These are phyloP conservation scores for Gossypium schwendimanii DNA, from an alignment of 441 rosid genomes.

Conservation along the genomic window DNA sequence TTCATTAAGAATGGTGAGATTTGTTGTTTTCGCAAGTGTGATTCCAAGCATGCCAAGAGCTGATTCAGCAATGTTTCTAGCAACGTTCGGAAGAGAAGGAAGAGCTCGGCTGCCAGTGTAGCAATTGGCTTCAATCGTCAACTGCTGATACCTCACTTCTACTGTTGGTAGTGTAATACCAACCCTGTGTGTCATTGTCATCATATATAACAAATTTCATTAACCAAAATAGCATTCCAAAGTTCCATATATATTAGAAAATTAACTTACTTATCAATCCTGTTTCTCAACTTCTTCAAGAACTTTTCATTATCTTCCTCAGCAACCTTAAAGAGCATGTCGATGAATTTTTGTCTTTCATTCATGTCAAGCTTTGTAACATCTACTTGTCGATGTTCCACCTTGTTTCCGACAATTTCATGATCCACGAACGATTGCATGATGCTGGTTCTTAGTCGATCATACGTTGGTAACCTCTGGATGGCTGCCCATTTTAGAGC, in stretches of 20 bases:
- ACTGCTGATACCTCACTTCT: conserved; percentile 41
- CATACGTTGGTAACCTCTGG: conserved; percentile 71
- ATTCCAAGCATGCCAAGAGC: conserved; percentile 46
- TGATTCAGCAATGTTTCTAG: conserved; percentile 58
- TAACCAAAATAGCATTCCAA: too few species aligned
- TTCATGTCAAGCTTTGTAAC: conserved; percentile 56
- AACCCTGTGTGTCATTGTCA: conserved; percentile 24
- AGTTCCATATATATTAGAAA: background rate
- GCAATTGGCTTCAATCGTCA: conserved; percentile 41
- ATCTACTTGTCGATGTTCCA: conserved; percentile 43
- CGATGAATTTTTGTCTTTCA: conserved; percentile 55
- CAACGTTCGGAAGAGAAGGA: conserved; percentile 49
- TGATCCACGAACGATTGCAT: conserved; percentile 37
- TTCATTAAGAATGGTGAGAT: conserved; percentile 62
- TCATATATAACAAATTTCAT: too few species aligned
- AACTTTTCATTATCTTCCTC: conserved; percentile 66
- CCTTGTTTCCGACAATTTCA: conserved; percentile 27
- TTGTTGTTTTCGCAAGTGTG: conserved; percentile 41
- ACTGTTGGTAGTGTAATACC: conserved; percentile 59
- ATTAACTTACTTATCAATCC: conserved; percentile 51
- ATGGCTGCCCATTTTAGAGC: conserved; percentile 90
- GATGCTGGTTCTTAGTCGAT: conserved; percentile 57
- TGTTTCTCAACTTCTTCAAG: conserved; percentile 46
- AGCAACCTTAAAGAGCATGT: conserved; percentile 52
- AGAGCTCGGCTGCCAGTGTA: conserved; percentile 48